Conservation (phyloP, 179 eudicot genomes). For the Actinidia chinensis region DNA sequence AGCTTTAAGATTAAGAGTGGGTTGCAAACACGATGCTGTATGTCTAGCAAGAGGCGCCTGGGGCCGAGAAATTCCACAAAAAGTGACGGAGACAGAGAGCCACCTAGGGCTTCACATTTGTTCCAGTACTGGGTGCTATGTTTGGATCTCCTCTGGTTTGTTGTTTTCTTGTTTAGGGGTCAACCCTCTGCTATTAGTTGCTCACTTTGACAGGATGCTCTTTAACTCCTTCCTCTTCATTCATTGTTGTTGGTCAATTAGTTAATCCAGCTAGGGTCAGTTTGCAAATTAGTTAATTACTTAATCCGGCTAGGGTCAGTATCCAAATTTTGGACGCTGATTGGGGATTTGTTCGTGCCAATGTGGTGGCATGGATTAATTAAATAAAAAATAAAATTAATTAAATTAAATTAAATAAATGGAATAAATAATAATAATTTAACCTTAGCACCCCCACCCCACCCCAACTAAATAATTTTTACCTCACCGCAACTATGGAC, state of each 20-base stretch:
- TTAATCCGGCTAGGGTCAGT: not conserved
- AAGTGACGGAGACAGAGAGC: not conserved
- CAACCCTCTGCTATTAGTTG: constrained; percentile 9
- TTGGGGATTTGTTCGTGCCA: constrained; percentile 2
- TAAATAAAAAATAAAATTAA: no score
- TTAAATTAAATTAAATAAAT: no score
- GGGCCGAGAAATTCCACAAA: not conserved
- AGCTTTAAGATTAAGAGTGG: not conserved
- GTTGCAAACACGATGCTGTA: not conserved
- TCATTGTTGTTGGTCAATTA: not conserved
- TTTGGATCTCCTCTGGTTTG: not conserved
- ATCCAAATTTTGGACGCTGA: not conserved
- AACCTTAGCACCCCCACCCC: no score
- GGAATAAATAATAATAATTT: no score
- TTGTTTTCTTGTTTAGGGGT: constrained; percentile 2
- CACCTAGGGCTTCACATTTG: constrained; percentile 14
- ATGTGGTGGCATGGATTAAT: not conserved
- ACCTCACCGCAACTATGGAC: no score
- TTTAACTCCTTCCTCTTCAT: not conserved
- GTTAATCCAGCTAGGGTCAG: not conserved
- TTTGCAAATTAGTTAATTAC: not conserved
- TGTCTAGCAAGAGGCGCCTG: not conserved
- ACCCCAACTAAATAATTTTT: no score
- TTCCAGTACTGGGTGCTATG: not conserved
- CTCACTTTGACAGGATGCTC: constrained; percentile 1